phyloP scores from a whole-genome alignment of 169 alveolate genomes.

The Haemoproteus tartakovskyi region DNA sequence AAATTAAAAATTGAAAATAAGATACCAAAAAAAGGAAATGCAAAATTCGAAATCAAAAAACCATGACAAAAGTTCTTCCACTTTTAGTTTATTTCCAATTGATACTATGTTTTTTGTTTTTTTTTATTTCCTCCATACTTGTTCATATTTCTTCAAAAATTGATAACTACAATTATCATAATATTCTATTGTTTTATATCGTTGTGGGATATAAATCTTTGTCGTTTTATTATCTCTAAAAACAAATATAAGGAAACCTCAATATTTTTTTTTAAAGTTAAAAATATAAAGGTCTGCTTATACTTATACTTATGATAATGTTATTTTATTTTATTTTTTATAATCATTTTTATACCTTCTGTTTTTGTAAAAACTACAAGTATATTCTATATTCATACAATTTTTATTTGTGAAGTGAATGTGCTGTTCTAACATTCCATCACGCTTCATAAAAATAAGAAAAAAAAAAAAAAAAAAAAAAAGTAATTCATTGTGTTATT shows the following conservation, averaged over 20 bases:
- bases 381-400: slow-evolving; percentile 18
- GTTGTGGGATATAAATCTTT: slow-evolving; percentile 30
- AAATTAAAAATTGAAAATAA: too few relatives aligned
- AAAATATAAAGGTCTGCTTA: too few relatives aligned
- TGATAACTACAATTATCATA: slow-evolving; percentile 23
- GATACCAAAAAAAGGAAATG: too few relatives aligned
- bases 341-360: slow-evolving; percentile 16
- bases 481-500: too few relatives aligned
- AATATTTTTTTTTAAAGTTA: too few relatives aligned
- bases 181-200: slow-evolving; percentile 34
- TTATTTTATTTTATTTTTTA: background rate
- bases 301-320: background rate
- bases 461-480: background rate
- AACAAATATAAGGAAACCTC: too few relatives aligned
- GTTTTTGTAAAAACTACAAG: slow-evolving; percentile 23
- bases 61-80: too few relatives aligned
- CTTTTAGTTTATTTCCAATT: too few relatives aligned
- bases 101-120: too few relatives aligned
- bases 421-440: slow-evolving; percentile 49
- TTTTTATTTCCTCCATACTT: slow-evolving; percentile 3
- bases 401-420: slow-evolving; percentile 27
- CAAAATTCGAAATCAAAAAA: too few relatives aligned
- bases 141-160: slow-evolving; percentile 15
- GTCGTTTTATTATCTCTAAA: slow-evolving; percentile 37
- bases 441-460: slow-evolving; percentile 10